Evolutionary conservation across 208 protist species (phyloP).

Genomic region (Wallacemonas rigidus): DNA sequence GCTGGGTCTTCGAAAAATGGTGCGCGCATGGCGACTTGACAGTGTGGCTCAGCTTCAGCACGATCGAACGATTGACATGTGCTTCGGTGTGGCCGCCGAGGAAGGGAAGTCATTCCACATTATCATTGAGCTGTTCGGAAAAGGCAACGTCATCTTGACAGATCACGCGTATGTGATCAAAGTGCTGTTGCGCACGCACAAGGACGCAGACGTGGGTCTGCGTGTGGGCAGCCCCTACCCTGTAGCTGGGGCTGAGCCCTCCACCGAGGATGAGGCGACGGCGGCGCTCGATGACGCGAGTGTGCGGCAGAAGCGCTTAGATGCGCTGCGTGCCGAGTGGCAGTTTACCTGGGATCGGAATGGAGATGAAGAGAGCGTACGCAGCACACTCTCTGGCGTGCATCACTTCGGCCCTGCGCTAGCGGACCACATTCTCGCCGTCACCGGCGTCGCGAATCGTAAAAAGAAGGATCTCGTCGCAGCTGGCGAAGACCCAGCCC

Average conservation of each 20-base stretch:
- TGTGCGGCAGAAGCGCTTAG: slow-evolving; percentile 20
- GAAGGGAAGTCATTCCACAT: slow-evolving; percentile 81
- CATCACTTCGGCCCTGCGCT: slow-evolving; percentile 74
- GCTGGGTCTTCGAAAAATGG: slow-evolving; percentile 96
- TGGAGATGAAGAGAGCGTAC: slow-evolving; percentile 44
- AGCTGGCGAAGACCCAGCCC: slow-evolving; percentile 8
- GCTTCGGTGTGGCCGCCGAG: slow-evolving; percentile 80
- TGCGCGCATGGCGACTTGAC: slow-evolving; percentile 93
- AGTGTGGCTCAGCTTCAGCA: slow-evolving; percentile 94
- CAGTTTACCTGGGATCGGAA: slow-evolving; percentile 43
- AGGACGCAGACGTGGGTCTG: slow-evolving; percentile 74
- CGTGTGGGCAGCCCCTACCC: slow-evolving; percentile 80
- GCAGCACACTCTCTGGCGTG: slow-evolving; percentile 56
- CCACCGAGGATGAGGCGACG: slow-evolving; percentile 13
- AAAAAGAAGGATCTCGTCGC: slow-evolving; percentile 39
- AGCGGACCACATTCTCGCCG: slow-evolving; percentile 73
- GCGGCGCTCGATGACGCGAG: slow-evolving; percentile 6
- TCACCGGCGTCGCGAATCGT: slow-evolving; percentile 34
- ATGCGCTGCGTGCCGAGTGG: slow-evolving; percentile 49
- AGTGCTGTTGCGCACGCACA: slow-evolving; percentile 92
- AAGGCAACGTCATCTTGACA: slow-evolving; percentile 97
- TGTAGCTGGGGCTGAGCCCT: slow-evolving; percentile 22
- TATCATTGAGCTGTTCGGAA: slow-evolving; percentile 89
- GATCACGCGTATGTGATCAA: slow-evolving; percentile 94
- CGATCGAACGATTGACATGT: slow-evolving; percentile 96